Percentiles rank a stretch among this genome's conserved stretches.
Conservation (phyloP, 306 rosid species). For the Crataegus laevigata region DNA sequence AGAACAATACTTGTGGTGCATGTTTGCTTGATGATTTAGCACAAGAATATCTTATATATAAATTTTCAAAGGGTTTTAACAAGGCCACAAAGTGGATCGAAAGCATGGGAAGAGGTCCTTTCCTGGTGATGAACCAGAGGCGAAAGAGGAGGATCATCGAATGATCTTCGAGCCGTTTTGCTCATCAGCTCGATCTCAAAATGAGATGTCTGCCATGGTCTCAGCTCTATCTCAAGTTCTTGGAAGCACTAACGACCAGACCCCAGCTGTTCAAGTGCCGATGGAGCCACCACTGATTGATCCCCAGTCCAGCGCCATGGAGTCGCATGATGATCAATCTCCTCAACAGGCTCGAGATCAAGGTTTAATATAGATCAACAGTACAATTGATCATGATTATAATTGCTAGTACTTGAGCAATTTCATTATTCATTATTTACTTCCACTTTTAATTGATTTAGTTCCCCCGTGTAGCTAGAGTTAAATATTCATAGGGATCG, state of each 20-base stretch:
- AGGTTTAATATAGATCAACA: conserved; percentile 17
- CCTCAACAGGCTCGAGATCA: conserved; percentile 31
- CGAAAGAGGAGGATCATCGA: conserved; percentile 30
- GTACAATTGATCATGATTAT: background rate
- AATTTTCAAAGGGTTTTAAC: background rate
- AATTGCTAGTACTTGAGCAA: background rate
- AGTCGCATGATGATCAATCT: conserved; percentile 17
- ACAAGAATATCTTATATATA: background rate
- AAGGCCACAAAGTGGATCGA: conserved; percentile 25
- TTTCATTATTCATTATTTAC: background rate
- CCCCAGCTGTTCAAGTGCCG: background rate
- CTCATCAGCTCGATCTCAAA: conserved; percentile 61
- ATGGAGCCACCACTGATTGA: background rate
- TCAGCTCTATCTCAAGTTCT: conserved; percentile 65
- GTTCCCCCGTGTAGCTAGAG: background rate
- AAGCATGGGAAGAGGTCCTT: conserved; percentile 36
- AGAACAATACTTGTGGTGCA: background rate
- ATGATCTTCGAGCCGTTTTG: conserved; percentile 32
- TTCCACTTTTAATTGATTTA: background rate
- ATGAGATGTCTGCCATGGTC: conserved; percentile 65
- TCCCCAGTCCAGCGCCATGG: background rate
- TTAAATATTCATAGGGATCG: background rate
- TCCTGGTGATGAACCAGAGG: conserved; percentile 38
- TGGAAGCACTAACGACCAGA: conserved; percentile 24
- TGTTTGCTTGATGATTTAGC: background rate